Evolutionary conservation across 1,284 basidiomycete genomes (phyloP).

Genomic region (Papiliotrema terrestris): DNA sequence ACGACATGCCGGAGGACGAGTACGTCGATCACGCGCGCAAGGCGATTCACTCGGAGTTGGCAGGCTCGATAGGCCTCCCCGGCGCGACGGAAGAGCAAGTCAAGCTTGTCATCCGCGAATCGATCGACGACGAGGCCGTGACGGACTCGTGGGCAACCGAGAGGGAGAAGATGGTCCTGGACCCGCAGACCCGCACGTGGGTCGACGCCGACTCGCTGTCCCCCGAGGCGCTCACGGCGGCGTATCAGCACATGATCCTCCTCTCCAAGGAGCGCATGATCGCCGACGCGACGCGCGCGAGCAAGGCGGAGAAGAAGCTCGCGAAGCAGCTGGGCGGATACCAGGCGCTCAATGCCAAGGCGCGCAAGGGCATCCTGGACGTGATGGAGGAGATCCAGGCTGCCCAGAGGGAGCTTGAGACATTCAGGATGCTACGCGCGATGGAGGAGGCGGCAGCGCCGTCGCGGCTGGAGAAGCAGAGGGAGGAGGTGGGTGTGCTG

Average conservation of each 20-base stretch:
- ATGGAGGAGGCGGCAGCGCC: slow-evolving; percentile 74
- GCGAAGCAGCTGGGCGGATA: slow-evolving; percentile 86
- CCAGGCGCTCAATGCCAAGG: slow-evolving; percentile 67
- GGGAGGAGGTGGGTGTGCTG: slow-evolving; percentile 77
- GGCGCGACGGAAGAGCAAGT: slow-evolving; percentile 75
- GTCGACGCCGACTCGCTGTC: slow-evolving; percentile 62
- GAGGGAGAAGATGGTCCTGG: slow-evolving; percentile 62
- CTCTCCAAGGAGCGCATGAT: slow-evolving; percentile 69
- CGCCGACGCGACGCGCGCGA: slow-evolving; percentile 73
- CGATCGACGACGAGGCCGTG: slow-evolving; percentile 57
- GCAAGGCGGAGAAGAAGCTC: slow-evolving; percentile 90
- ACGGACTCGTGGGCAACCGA: slow-evolving; percentile 63
- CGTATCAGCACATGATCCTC: slow-evolving; percentile 63
- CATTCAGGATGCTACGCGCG: slow-evolving; percentile 66
- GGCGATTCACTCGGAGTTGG: slow-evolving; percentile 76
- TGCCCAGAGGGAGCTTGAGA: slow-evolving; percentile 67
- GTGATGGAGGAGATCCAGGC: slow-evolving; percentile 68
- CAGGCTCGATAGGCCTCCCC: slow-evolving; percentile 74
- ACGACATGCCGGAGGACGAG: slow-evolving; percentile 74
- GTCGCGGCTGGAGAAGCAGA: slow-evolving; percentile 65
- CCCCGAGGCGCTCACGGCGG: slow-evolving; percentile 60
- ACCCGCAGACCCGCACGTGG: slow-evolving; percentile 61
- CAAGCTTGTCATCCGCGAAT: slow-evolving; percentile 65
- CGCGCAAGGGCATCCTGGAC: slow-evolving; percentile 63
- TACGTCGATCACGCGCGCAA: slow-evolving; percentile 68